Percentiles rank a stretch among this genome's conserved stretches.
phyloP scores from a whole-genome alignment of 768 basidiomycete genomes.

The Suillus placidus region DNA sequence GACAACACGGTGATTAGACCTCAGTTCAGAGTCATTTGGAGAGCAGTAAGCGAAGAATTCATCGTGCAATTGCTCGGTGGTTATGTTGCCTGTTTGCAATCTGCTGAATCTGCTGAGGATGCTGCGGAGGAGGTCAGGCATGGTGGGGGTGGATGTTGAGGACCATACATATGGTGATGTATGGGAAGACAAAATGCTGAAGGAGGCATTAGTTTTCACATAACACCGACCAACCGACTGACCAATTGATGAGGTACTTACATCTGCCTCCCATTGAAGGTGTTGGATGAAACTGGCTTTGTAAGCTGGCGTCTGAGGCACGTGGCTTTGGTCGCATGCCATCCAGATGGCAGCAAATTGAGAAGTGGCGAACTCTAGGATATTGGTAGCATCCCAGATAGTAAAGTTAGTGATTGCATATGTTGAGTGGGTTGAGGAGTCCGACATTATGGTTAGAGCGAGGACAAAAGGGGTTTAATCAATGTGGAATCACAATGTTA shows the following conservation, averaged over 20 bases:
- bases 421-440: neutral
- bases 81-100: rapidly evolving
- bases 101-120: rapidly evolving
- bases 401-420: neutral
- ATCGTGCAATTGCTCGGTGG: neutral
- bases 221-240: too few species aligned
- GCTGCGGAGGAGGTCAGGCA: neutral
- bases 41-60: neutral
- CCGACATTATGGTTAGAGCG: neutral
- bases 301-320: neutral
- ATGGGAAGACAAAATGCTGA: neutral
- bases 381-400: neutral
- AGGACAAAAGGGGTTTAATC: neutral
- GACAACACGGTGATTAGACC: neutral
- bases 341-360: neutral
- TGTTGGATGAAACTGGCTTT: neutral
- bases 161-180: rapidly evolving
- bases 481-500: neutral
- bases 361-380: neutral
- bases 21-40: neutral
- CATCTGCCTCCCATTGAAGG: neutral
- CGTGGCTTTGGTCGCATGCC: neutral
- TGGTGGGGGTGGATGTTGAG: neutral
- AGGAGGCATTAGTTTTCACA: neutral
- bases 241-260: neutral